Evolutionary conservation across 2,329 filamentous ascomycete species (phyloP), one percentile per base, ranked within the genome.

Genomic region (Salinomyces thailandicus): DNA sequence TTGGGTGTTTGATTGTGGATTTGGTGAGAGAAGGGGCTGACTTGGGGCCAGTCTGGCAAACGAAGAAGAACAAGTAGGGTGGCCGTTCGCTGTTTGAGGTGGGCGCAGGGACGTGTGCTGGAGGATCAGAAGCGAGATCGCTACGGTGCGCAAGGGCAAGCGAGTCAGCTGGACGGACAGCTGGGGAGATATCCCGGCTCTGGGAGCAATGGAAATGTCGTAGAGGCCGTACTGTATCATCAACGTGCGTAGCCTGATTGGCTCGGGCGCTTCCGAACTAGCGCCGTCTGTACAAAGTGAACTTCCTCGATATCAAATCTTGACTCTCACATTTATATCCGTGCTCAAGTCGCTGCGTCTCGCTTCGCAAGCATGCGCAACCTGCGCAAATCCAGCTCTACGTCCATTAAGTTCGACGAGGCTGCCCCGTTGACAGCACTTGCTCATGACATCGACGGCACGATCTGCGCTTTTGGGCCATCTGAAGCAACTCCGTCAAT

Each of bases 381-480:
- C 62, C 72, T 96, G 51, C 80, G 77, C 62, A 86, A 79, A 59
- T 77, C 86, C 52, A 76, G 73, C 55, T 79, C 83, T 58, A n/a
- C 20, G 7, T 29, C 12, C 11, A 11, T 37, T 17, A 14, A 12
- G 13, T 29, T 39, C 5, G 15, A 6, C 11, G 7, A 22, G 9
- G 20, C 31, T 18, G 9, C 14, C 11, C 7, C 31, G 18, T 8
- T 33, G 17, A 33, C 84, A 36, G 80, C 85, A 18, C 76, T 79
- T 38, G 81, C 85, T 53, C 96, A 89, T 89, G 86, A 96, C 63
- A 72, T 77, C 42, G 77, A 74, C 46, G 81, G 91, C 60, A 62
- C 91, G 36, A 71, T 98, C 51, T 87, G 81, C 63, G 79, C 85
- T 36, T 81, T 89, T 67, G 89, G 91, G 5, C 91, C 89, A 44